A percentile compares a stretch with the other conserved stretches of the same genome.
Conservation (phyloP, 2,329 filamentous ascomycete genomes). For the Aspergillus sclerotialis region DNA sequence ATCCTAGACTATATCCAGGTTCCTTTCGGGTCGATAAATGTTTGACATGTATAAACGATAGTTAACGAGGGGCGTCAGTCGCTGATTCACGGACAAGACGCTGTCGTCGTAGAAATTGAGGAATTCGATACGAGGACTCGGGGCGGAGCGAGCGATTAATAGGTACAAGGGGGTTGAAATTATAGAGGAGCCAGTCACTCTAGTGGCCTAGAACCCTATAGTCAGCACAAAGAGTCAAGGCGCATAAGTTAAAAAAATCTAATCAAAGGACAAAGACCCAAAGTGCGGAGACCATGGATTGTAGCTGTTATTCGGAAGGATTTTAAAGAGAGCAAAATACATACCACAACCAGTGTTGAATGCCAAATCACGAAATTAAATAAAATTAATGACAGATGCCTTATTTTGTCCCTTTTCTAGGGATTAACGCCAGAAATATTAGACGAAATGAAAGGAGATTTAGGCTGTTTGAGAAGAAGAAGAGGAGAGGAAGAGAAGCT, state of each 20-base stretch:
- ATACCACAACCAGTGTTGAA: not conserved
- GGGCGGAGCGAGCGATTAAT: not conserved
- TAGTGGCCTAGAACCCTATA: not conserved
- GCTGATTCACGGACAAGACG: not conserved
- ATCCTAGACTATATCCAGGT: not conserved
- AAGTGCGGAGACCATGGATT: too few relatives aligned
- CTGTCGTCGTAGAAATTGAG: not conserved
- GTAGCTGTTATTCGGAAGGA: not conserved
- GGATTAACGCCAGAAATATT: not conserved
- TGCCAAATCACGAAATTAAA: not conserved
- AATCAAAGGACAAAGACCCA: too few relatives aligned
- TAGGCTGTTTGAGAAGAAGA: not conserved
- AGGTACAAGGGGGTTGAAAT: not conserved
- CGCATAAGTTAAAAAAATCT: not conserved
- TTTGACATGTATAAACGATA: not conserved
- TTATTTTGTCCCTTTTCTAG: not conserved
- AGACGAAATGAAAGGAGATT: not conserved
- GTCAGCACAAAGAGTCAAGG: not conserved
- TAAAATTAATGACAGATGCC: not conserved
- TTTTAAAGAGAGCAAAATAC: not conserved
- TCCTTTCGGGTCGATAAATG: not conserved
- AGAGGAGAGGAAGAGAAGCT: too few relatives aligned
- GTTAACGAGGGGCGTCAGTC: not conserved
- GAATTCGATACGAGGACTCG: not conserved
- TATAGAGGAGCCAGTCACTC: not conserved